These are phyloP conservation scores for Lactarius pseudohatsudake DNA, from an alignment of 768 basidiomycete species.

Conservation along the genomic window DNA sequence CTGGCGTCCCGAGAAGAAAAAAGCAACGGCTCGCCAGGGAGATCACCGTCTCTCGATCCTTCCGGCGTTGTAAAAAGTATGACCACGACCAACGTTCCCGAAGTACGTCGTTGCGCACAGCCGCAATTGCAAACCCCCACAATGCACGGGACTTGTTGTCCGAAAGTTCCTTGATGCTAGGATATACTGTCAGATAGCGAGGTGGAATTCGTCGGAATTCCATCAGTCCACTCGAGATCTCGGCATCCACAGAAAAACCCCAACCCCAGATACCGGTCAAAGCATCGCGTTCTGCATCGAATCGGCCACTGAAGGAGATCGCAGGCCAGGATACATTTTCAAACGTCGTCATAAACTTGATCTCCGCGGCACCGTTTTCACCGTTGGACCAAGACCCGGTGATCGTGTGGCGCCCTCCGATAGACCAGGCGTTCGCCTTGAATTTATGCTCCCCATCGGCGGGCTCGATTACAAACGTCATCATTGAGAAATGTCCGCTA, in stretches of 20 bases:
- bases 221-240: slow-evolving; percentile 15
- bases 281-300: slow-evolving; percentile 15
- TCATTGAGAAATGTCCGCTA: slow-evolving; percentile 5
- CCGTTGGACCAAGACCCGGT: slow-evolving; percentile 25
- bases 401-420: slow-evolving; percentile 22
- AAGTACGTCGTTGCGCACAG: slow-evolving; percentile 31
- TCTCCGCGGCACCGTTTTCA: slow-evolving; percentile 18
- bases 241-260: neutral
- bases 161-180: slow-evolving; percentile 31
- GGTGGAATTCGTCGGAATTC: slow-evolving; percentile 33
- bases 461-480: slow-evolving; percentile 17
- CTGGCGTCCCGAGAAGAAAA: slow-evolving; percentile 25
- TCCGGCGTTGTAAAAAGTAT: slow-evolving; percentile 36
- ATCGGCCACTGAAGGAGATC: slow-evolving; percentile 10
- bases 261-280: slow-evolving; percentile 21
- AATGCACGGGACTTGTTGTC: slow-evolving; percentile 32
- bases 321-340: slow-evolving; percentile 3
- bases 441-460: slow-evolving; percentile 11
- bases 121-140: slow-evolving; percentile 36
- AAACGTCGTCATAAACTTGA: slow-evolving; percentile 27
- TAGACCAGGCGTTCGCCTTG: slow-evolving; percentile 19
- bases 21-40: slow-evolving; percentile 31
- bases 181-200: slow-evolving; percentile 31
- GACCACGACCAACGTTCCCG: slow-evolving; percentile 34
- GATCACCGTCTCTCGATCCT: slow-evolving; percentile 32